Evolutionary conservation across 73 alveolate species (phyloP).

Genomic region (Tetrahymena thermophila): DNA sequence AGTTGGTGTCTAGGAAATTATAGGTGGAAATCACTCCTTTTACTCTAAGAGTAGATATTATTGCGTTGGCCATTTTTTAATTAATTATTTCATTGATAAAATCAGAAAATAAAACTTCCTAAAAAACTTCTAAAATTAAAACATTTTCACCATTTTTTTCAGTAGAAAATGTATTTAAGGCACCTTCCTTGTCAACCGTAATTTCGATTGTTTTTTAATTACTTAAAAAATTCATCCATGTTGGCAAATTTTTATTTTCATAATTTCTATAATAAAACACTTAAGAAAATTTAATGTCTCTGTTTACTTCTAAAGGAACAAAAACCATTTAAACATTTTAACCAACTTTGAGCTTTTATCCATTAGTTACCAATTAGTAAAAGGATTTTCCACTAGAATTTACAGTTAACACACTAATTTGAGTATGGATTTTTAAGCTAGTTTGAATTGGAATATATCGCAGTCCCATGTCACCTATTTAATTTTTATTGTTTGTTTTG

Average conservation of each 20-base stretch:
- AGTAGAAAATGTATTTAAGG: neutral
- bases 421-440: neutral
- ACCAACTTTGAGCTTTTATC: neutral
- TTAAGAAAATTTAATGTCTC: neutral
- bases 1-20: neutral
- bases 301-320: neutral
- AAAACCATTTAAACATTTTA: neutral
- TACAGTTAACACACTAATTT: neutral
- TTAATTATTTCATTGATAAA: neutral
- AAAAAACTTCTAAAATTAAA: neutral
- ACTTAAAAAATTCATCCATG: neutral
- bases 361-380: neutral
- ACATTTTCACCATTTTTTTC: neutral
- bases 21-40: neutral
- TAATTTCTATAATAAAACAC: neutral
- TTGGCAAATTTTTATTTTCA: neutral
- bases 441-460: neutral
- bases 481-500: neutral
- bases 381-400: neutral
- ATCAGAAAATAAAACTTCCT: neutral
- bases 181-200: neutral
- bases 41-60: neutral
- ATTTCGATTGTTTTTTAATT: too few relatives aligned
- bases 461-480: neutral
- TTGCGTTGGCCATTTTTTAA: neutral